Conservation (phyloP, 2,329 filamentous ascomycete genomes). For the Xylaria multiplex region DNA sequence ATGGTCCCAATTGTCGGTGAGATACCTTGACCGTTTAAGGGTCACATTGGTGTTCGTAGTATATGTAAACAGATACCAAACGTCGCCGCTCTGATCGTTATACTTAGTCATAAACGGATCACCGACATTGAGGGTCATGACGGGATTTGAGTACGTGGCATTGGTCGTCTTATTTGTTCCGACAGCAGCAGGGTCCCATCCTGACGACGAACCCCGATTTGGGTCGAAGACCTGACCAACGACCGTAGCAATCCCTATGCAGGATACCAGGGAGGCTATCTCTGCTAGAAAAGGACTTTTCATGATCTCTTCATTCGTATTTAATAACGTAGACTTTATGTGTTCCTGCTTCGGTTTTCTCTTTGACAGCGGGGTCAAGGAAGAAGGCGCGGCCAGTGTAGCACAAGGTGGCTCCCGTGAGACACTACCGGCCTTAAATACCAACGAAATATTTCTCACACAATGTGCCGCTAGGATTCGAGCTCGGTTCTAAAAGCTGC, state of each 20-base stretch:
- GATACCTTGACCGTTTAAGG: slow-evolving; percentile 49
- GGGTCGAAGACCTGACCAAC: slow-evolving; percentile 48
- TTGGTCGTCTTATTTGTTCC: slow-evolving; percentile 52
- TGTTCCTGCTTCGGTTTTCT: slow-evolving; percentile 9
- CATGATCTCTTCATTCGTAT: slow-evolving; percentile 22
- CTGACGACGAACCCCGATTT: slow-evolving; percentile 45
- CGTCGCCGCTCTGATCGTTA: slow-evolving; percentile 45
- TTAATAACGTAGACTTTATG: slow-evolving; percentile 4
- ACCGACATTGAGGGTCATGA: slow-evolving; percentile 52
- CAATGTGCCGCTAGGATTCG: not conserved
- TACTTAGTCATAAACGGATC: slow-evolving; percentile 55
- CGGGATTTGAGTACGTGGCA: slow-evolving; percentile 53
- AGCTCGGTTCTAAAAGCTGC: not conserved
- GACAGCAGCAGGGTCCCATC: slow-evolving; percentile 48
- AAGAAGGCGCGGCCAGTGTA: slow-evolving; percentile 1
- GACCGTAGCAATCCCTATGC: slow-evolving; percentile 21
- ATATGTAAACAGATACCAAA: slow-evolving; percentile 55
- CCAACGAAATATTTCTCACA: not conserved
- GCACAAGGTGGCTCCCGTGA: slow-evolving; percentile 1
- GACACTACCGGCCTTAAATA: slow-evolving; percentile 24
- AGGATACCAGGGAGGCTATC: slow-evolving; percentile 19
- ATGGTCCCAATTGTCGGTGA: slow-evolving; percentile 55
- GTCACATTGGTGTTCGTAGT: slow-evolving; percentile 54
- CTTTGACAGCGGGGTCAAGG: not conserved
- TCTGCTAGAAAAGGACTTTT: slow-evolving; percentile 10